Evolutionary conservation across 2,329 filamentous ascomycete species (phyloP).

Genomic region (Alternaria angustiovoidea): DNA sequence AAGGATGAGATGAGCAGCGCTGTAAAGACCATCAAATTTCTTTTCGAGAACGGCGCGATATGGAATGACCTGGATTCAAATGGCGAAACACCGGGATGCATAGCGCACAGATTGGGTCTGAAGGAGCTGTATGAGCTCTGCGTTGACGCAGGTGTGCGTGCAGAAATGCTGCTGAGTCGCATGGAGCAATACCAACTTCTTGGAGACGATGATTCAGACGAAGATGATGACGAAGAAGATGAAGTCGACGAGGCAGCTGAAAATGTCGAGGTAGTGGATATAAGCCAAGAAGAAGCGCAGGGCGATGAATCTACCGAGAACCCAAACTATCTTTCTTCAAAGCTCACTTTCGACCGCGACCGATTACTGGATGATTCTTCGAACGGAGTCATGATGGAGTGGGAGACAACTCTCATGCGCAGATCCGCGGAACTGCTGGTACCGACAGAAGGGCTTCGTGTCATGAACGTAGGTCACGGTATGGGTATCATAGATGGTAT

Average conservation of each 20-base stretch:
- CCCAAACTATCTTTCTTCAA: conserved; percentile 58
- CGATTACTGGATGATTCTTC: conserved; percentile 57
- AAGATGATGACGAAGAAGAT: conserved; percentile 58
- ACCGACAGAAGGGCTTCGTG: conserved; percentile 51
- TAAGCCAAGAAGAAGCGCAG: conserved; percentile 31
- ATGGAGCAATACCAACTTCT: conserved; percentile 83
- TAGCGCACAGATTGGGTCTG: conserved; percentile 75
- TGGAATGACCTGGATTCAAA: conserved; percentile 94
- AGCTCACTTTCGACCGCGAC: conserved; percentile 58
- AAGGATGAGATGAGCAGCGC: conserved; percentile 61
- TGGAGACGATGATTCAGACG: conserved; percentile 62
- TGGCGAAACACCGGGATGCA: conserved; percentile 89
- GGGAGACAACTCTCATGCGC: conserved; percentile 61
- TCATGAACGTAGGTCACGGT: conserved; percentile 61
- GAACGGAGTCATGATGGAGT: conserved; percentile 64
- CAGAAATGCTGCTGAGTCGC: conserved; percentile 84
- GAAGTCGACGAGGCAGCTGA: conserved; percentile 40
- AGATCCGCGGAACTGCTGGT: conserved; percentile 55
- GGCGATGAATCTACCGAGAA: conserved; percentile 52
- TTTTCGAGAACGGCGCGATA: conserved; percentile 88
- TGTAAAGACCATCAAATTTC: conserved; percentile 72
- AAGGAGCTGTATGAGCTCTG: conserved; percentile 79
- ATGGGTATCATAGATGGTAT: conserved; percentile 61
- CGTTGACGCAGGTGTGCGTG: conserved; percentile 88
- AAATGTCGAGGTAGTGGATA: conserved; percentile 37